phyloP scores from a whole-genome alignment of 352 stramenopile genomes.

The Thraustochytrium striatum region DNA sequence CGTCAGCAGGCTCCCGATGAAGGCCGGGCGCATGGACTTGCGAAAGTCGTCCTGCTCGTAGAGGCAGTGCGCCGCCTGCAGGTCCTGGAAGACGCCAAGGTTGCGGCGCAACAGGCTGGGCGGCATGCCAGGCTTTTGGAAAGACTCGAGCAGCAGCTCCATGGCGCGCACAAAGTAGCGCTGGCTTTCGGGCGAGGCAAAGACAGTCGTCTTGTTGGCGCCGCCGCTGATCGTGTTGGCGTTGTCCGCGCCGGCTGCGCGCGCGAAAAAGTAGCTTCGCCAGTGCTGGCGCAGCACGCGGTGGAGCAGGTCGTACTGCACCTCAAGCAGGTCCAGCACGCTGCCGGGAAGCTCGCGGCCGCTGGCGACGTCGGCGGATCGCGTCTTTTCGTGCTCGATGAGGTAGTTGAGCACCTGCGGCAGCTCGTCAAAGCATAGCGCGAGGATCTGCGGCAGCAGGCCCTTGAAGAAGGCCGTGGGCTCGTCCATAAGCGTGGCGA shows the following conservation, averaged over 20 bases:
- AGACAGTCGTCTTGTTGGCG: too few relatives aligned
- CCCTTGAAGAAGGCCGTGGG: constrained; percentile 2
- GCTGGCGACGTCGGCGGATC: not conserved
- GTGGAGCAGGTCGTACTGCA: constrained; percentile 33
- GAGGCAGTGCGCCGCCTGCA: constrained; percentile 2
- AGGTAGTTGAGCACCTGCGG: not conserved
- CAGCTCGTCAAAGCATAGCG: constrained; percentile 14
- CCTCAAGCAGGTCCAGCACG: constrained; percentile 26
- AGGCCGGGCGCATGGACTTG: constrained; percentile 6
- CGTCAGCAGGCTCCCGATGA: not conserved
- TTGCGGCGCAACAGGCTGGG: constrained; percentile 15
- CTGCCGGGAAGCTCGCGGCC: not conserved
- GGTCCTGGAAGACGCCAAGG: constrained; percentile 31
- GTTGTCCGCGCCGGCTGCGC: not conserved
- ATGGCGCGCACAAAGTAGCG: not conserved
- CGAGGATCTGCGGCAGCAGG: constrained; percentile 8
- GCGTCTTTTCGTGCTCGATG: too few relatives aligned
- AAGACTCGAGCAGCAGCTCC: constrained; percentile 30
- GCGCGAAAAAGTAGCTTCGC: constrained; percentile 8
- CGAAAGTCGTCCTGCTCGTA: not conserved
- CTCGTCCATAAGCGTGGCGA: not conserved
- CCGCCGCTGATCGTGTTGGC: not conserved
- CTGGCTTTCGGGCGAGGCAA: not conserved
- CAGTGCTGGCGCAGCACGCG: constrained; percentile 33
- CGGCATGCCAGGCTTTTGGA: not conserved